Evolutionary conservation across 169 alveolate genomes (phyloP), one percentile per base, ranked within the genome.

Genomic region (Cryptosporidium ryanae): DNA sequence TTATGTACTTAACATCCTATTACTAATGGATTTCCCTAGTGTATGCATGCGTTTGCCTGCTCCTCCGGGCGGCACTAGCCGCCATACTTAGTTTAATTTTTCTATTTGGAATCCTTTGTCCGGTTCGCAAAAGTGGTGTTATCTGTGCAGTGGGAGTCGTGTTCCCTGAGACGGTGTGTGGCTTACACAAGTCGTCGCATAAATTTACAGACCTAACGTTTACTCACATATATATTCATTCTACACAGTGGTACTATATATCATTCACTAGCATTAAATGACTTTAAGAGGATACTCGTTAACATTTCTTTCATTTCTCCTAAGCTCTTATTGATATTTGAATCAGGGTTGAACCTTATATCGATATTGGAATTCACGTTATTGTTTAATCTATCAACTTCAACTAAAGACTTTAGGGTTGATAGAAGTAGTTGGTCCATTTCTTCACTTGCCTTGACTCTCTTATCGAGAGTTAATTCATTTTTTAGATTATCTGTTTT

Each of bases 21-120:
- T 52, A 32, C 83, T 52, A 7, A 44, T 54, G 66, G 54, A 29
- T 49, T 52, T 68, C 44, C 66, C 83, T 68, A 68, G 52, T 61
- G 65, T 48, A 52, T 34, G 67, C 83, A 68, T 68, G 66, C 83
- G 38, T 32, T 68, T 18, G 34, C 66, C 63, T 32, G 49, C 63
- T 46, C 44, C 71, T 55, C 68, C 87, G 63, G 87, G 87, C 71
- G 87, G 87, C 87, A 76, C 87, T 76, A 76, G 87, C 87, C 87
- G 87, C 87, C 87, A 76, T 76, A 76, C 7, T 17, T 49, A 27
- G 66, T 48, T 46, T 6, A n/a, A 31, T 2, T 12, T 2, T 7
- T 2, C 21, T 43, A 68, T 1, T 52, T 38, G 3, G 13, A 6
- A 38, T 4, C 46, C 8, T 38, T n/a, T n/a, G n/a, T n/a, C n/a